Evolutionary conservation across 495 filamentous ascomycete species (phyloP), one percentile per base, ranked within the genome.

Genomic region (Aspergillus indologenus): DNA sequence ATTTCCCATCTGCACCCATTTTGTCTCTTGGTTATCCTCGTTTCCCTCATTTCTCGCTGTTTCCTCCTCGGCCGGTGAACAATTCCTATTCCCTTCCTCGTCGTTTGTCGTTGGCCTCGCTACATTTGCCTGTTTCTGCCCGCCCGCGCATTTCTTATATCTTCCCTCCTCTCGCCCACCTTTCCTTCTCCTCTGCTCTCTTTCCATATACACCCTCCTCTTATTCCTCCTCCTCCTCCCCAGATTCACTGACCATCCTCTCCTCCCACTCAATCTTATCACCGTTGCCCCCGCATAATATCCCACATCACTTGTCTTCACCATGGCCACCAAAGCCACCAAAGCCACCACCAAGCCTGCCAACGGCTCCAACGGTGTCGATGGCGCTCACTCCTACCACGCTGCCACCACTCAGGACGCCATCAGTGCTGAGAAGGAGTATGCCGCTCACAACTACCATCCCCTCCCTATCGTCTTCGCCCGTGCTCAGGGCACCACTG

Each of bases 401-500:
- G 83, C 90, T 20, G 68, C 87, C 49, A 89, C 93, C 21, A 90
- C 91, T n/a, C 75, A 83, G 34, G 78, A 79, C 58, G 94, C 94
- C 57, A 91, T 97, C 67, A 72, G 84, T 24, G 81, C 85, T 56
- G 94, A 99, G 76, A 77, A 90, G 65, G 78, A 87, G 53, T 93
- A 84, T 74, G 94, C 94, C 45, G 94, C 94, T 45, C 94, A 99
- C 83, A 99, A 99, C 76, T 99, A 99, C 78, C 92, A 97, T 76
- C 94, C 95, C 19, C 86, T 99, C 9, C 95, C 95, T 15, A 84
- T 98, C 34, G 92, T 96, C 60, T 93, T 96, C 69, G 80, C 92
- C 22, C 85, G 85, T 40, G 92, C 90, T 22, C 81, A 86, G 58
- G 94, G 95, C 14, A 89, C 85, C 64, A 85, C 86, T 56, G 95